Evolutionary conservation across 164 flowering plant genomes (phyloP).

Genomic region (Tinospora cordifolia): DNA sequence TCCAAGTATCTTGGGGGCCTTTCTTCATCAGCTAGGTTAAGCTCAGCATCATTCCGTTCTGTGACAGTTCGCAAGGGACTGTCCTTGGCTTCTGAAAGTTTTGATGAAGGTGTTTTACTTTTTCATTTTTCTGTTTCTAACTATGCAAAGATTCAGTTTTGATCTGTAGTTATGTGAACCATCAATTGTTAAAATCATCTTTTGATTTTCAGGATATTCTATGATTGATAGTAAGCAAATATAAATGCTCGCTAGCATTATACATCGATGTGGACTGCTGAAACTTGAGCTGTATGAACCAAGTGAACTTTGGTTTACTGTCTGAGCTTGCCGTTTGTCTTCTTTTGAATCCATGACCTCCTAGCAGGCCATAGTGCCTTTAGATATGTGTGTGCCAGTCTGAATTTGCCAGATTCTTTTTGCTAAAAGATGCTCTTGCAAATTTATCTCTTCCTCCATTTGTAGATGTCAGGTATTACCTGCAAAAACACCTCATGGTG

Average conservation of each 20-base stretch:
- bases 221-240: neutral
- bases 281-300: too few relatives aligned
- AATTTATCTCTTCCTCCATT: too few relatives aligned
- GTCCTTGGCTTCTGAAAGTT: conserved; percentile 57
- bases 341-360: too few relatives aligned
- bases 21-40: conserved; percentile 43
- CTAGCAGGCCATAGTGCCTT: too few relatives aligned
- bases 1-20: conserved; percentile 49
- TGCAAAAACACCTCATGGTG: too few relatives aligned
- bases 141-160: neutral
- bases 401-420: too few relatives aligned
- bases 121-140: neutral
- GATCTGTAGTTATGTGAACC: neutral
- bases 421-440: too few relatives aligned
- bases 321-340: too few relatives aligned
- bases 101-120: conserved; percentile 64
- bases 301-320: too few relatives aligned
- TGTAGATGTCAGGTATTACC: too few relatives aligned
- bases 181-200: neutral
- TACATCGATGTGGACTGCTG: too few relatives aligned
- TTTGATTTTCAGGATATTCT: neutral
- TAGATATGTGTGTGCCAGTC: too few relatives aligned
- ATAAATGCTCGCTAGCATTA: neutral
- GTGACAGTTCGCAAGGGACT: conserved; percentile 66
- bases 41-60: conserved; percentile 58